These are phyloP conservation scores for Fraxinus nigra DNA, from an alignment of 305 asterid genomes.

Conservation along the genomic window DNA sequence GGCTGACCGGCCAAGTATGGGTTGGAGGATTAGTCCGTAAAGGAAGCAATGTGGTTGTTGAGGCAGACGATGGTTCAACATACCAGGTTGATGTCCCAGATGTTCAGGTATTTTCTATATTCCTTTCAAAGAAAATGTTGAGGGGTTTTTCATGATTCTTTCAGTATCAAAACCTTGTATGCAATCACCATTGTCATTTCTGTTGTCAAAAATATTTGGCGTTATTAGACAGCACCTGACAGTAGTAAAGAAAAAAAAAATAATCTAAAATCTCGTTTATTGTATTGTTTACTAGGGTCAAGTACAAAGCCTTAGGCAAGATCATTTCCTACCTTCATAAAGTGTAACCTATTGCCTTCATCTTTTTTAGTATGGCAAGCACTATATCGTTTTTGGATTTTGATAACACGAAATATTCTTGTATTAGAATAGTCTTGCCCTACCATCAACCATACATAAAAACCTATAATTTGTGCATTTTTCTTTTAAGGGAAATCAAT, in stretches of 20 bases:
- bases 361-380: neutral
- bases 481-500: conserved; percentile 60
- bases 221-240: neutral
- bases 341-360: neutral
- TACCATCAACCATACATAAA: neutral
- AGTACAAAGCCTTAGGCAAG: neutral
- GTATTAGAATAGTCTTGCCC: neutral
- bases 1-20: conserved; percentile 73
- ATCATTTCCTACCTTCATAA: neutral
- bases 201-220: neutral
- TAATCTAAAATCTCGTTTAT: neutral
- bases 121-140: neutral
- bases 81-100: conserved; percentile 76
- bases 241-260: neutral
- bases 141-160: neutral
- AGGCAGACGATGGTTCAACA: conserved; percentile 73
- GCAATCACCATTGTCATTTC: neutral
- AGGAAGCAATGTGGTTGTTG: conserved; percentile 67
- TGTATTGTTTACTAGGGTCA: neutral
- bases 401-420: neutral
- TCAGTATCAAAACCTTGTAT: neutral
- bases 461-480: neutral
- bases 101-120: conserved; percentile 57
- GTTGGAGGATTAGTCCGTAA: conserved; percentile 70
- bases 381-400: neutral